These are phyloP conservation scores for Ceratocystis papillata DNA, from an alignment of 2,329 filamentous ascomycete species.

Conservation along the genomic window DNA sequence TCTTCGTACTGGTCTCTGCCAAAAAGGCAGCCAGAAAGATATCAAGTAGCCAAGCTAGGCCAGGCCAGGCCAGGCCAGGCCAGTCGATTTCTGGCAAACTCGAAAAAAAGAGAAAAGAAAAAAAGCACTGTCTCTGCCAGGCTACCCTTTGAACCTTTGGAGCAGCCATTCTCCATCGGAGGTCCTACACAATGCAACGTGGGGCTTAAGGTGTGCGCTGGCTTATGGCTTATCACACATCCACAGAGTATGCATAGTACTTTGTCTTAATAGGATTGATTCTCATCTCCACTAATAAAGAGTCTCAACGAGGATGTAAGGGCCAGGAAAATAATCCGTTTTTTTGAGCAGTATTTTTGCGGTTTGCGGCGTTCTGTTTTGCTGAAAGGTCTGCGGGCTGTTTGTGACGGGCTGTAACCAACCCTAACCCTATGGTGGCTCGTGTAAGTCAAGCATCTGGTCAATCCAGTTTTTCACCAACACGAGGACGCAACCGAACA, in stretches of 20 bases:
- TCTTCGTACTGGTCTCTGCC: neutral
- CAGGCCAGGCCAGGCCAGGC: neutral
- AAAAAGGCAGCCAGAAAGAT: neutral
- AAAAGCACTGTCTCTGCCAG: neutral
- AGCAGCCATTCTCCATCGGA: neutral
- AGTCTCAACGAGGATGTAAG: too few species aligned
- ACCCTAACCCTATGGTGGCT: neutral
- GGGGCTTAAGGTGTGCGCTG: neutral
- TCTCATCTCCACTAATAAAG: too few species aligned
- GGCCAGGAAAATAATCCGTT: too few species aligned
- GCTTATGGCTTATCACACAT: neutral
- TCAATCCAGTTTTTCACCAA: too few species aligned
- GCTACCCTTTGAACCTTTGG: neutral
- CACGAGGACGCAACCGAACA: neutral
- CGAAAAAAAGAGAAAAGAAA: neutral
- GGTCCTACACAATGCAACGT: neutral
- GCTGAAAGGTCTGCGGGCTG: neutral
- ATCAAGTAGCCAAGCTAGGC: neutral
- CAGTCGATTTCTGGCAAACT: neutral
- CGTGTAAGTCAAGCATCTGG: neutral
- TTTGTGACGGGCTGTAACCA: neutral
- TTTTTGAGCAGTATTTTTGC: too few species aligned
- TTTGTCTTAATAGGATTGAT: neutral
- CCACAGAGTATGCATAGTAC: slow-evolving; percentile 2
- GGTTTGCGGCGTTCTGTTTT: too few species aligned